Percentiles rank a stretch among this genome's conserved stretches.
Evolutionary conservation across 495 filamentous ascomycete genomes (phyloP).

Genomic region (Aspergillus saccharolyticus): DNA sequence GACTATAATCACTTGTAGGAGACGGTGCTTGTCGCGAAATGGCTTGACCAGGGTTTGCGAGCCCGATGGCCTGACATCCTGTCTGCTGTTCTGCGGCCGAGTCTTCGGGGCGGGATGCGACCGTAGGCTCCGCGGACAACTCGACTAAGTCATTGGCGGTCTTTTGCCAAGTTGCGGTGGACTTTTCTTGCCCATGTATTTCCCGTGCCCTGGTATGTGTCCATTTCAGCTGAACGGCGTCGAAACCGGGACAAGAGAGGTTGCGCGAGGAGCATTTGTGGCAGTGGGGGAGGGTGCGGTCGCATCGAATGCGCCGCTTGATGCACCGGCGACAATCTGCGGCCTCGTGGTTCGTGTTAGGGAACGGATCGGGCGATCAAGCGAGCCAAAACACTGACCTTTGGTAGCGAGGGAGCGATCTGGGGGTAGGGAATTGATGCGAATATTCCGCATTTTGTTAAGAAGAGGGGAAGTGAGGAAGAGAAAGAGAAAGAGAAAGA

Average conservation of each 20-base stretch:
- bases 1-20: neutral
- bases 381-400: constrained; percentile 7
- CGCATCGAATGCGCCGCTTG: constrained; percentile 22
- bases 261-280: constrained; percentile 17
- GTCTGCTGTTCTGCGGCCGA: too few species aligned
- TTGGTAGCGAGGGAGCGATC: constrained; percentile 15
- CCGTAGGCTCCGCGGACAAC: neutral
- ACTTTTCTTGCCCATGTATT: too few species aligned
- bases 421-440: constrained; percentile 14
- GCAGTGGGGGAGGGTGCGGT: constrained; percentile 19
- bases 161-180: neutral
- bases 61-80: neutral
- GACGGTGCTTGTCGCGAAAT: neutral
- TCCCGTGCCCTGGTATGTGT: too few species aligned
- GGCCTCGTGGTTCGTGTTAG: neutral
- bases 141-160: neutral
- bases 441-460: constrained; percentile 12
- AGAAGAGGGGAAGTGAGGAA: too few species aligned
- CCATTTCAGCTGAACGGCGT: constrained; percentile 14
- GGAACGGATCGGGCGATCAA: neutral
- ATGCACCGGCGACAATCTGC: constrained; percentile 13
- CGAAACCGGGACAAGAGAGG: constrained; percentile 15
- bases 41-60: too few species aligned
- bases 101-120: neutral
- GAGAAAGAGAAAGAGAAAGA: neutral